Conservation (phyloP, 2,329 filamentous ascomycete genomes). For the Sclerotiophoma versabilis region DNA sequence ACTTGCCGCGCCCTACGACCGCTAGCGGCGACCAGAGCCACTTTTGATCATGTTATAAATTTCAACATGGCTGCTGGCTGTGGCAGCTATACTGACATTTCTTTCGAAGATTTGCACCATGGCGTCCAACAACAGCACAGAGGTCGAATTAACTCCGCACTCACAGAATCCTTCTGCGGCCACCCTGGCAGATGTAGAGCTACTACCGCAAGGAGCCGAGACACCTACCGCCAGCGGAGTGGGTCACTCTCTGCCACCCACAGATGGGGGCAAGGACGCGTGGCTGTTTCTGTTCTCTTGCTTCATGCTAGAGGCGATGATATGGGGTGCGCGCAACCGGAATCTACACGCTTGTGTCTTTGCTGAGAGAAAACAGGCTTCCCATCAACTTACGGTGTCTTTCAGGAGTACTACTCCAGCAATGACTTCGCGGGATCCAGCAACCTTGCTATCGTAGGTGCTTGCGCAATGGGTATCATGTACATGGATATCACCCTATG, state of each 20-base stretch:
- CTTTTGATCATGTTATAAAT: neutral
- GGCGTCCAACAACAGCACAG: conserved; percentile 22
- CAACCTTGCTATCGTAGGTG: conserved; percentile 43
- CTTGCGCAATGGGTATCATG: conserved; percentile 54
- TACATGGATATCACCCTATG: conserved; percentile 56
- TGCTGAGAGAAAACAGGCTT: conserved; percentile 30
- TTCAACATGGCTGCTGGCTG: neutral
- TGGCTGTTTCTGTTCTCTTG: conserved; percentile 46
- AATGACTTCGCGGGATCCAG: conserved; percentile 40
- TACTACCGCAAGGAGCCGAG: conserved; percentile 16
- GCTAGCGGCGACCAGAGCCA: conserved; percentile 1
- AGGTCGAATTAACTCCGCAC: conserved; percentile 24
- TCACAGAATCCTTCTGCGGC: conserved; percentile 18
- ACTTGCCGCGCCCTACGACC: conserved; percentile 8
- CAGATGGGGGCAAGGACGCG: conserved; percentile 40
- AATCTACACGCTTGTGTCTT: neutral
- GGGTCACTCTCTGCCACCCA: conserved; percentile 36
- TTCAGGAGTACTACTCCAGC: conserved; percentile 44
- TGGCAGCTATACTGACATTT: neutral
- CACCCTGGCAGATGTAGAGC: conserved; percentile 23
- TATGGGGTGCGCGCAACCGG: conserved; percentile 42
- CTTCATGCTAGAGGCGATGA: conserved; percentile 61
- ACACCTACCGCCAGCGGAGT: conserved; percentile 28
- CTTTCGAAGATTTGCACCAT: conserved; percentile 13
- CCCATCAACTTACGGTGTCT: conserved; percentile 41